Evolutionary conservation across 257 asterid species (phyloP), one percentile per base, ranked within the genome.

Genomic region (Solanum clarkiae): DNA sequence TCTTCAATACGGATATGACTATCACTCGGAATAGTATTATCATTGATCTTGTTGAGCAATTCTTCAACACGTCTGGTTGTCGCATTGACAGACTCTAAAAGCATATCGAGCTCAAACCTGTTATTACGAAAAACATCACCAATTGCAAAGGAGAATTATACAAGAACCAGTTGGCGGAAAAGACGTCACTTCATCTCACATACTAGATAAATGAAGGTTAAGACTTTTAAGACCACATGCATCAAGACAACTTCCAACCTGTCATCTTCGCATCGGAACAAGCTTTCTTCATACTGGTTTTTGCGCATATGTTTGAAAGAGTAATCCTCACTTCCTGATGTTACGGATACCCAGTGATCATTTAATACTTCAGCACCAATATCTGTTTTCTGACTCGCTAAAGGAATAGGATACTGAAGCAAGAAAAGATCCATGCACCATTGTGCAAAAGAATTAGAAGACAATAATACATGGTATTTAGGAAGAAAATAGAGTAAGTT

Each of bases 71-170:
- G 93, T 88, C 89, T 91, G 70, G 94, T 88, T 47, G 98, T 93
- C n/a, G 92, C 86, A 66, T 92, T 95, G 88, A 94, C 98, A 57
- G 98, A 93, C 88, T 92, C 98, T 89, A 95, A 88, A 90, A 97
- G 86, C 98, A 97, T 94, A 94, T 97, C 99, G 86, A 97, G 90
- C 89, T 97, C 99, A 93, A 97, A 97, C 96, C 99, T 97, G 88
- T 86, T 86, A 90, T 22, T 85, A 87, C 63, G 82, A 84, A 75
- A 85, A 85, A 85, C 88, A 89, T 86, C 80, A 88, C 82, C 77
- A 84, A 80, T 85, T 87, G 82, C 83, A 85, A 80, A 71, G 44
- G 69, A 66, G 62, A 66, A 66, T 56, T 26, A 53, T 36, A 68
- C 69, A 11, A 75, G 54, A 84, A 54, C 15, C 20, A 74, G 75